phyloP scores from a whole-genome alignment of 306 rosid species.

The Vigna angularis region DNA sequence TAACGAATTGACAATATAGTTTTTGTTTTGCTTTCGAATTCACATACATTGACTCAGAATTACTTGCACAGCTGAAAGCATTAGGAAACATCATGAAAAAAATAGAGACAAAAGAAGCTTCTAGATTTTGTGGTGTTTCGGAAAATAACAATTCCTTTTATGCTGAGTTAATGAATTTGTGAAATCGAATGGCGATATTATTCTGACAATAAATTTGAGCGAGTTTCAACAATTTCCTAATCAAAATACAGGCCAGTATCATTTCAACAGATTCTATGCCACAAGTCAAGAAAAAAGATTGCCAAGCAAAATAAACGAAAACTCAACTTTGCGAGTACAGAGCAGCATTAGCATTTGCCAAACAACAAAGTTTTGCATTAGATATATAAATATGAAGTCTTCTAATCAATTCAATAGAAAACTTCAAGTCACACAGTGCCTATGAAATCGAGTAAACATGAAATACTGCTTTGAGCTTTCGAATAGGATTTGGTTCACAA shows the following conservation, averaged over 20 bases:
- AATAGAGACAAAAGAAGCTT: conserved; percentile 26
- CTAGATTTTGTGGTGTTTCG: not conserved
- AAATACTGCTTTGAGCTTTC: conserved; percentile 21
- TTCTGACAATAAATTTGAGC: not conserved
- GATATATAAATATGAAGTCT: not conserved
- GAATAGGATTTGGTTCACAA: not conserved
- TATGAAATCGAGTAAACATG: conserved; percentile 31
- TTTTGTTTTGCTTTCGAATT: conserved; percentile 31
- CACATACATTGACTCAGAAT: conserved; percentile 25
- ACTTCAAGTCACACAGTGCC: not conserved
- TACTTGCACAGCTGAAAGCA: conserved; percentile 10
- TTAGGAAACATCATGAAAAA: not conserved
- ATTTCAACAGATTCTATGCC: not conserved
- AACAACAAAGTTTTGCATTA: not conserved
- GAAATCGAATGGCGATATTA: not conserved
- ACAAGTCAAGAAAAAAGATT: conserved; percentile 12
- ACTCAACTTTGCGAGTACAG: not conserved
- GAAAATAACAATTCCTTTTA: conserved; percentile 1
- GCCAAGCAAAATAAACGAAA: conserved; percentile 1
- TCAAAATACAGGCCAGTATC: conserved; percentile 19
- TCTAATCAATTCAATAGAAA: conserved; percentile 6
- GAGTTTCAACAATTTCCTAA: conserved; percentile 8
- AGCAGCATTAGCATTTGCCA: conserved; percentile 1
- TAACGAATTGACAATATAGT: conserved; percentile 8
- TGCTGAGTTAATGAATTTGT: conserved; percentile 15